Evolutionary conservation across 768 basidiomycete genomes (phyloP).

Genomic region (Russula griseocarnosa): DNA sequence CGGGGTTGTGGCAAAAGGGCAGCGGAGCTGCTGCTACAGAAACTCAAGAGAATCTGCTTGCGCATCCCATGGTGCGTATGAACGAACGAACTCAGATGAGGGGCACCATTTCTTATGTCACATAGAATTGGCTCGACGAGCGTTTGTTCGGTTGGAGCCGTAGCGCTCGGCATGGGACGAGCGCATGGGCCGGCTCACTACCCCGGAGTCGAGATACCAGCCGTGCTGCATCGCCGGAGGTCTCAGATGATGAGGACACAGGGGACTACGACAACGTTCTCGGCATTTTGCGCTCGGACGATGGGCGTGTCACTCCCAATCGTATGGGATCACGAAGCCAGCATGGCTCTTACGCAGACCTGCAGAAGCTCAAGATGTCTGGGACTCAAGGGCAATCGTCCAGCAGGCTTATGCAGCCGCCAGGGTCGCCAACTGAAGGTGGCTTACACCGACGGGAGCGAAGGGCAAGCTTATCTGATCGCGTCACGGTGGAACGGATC

Average conservation of each 20-base stretch:
- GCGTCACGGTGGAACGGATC: slow-evolving; percentile 59
- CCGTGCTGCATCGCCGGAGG: slow-evolving; percentile 64
- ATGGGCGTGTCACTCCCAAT: slow-evolving; percentile 38
- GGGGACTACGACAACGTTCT: slow-evolving; percentile 92
- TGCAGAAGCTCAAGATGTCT: slow-evolving; percentile 57
- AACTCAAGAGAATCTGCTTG: slow-evolving; percentile 74
- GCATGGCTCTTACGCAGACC: slow-evolving; percentile 75
- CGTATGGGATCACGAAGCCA: slow-evolving; percentile 52
- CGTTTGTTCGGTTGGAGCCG: slow-evolving; percentile 87
- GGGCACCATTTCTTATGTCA: slow-evolving; percentile 4
- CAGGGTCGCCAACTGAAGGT: slow-evolving; percentile 37
- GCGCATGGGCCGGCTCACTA: slow-evolving; percentile 69
- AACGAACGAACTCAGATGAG: slow-evolving; percentile 2
- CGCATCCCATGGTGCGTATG: slow-evolving; percentile 76
- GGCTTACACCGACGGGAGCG: slow-evolving; percentile 44
- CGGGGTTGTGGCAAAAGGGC: slow-evolving; percentile 72
- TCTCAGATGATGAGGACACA: slow-evolving; percentile 80
- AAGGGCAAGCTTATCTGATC: slow-evolving; percentile 60
- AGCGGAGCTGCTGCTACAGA: slow-evolving; percentile 72
- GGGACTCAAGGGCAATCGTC: slow-evolving; percentile 31
- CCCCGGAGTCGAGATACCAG: slow-evolving; percentile 55
- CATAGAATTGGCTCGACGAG: slow-evolving; percentile 82
- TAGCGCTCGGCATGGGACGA: slow-evolving; percentile 70
- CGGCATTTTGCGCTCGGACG: slow-evolving; percentile 53
- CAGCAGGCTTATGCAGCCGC: slow-evolving; percentile 21